These are phyloP conservation scores for Botryosphaeria dothidea DNA, from an alignment of 2,329 filamentous ascomycete genomes.

Conservation along the genomic window DNA sequence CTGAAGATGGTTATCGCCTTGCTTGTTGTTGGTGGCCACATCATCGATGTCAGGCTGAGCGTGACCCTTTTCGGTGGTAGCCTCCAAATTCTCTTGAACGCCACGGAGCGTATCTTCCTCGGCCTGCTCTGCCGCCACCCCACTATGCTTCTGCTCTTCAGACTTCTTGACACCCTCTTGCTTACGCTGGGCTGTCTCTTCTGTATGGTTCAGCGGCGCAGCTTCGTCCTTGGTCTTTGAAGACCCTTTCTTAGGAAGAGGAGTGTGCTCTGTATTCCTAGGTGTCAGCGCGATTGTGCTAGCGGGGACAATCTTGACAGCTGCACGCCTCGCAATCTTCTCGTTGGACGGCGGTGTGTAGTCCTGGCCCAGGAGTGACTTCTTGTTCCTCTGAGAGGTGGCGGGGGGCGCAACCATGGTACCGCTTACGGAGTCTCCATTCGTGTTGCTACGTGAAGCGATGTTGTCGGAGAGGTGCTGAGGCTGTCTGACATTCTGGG, in stretches of 20 bases:
- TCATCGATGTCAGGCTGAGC: neutral
- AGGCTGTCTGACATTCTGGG: too few relatives aligned
- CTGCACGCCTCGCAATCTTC: neutral
- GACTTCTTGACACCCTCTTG: neutral
- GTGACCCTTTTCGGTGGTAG: neutral
- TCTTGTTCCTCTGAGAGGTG: neutral
- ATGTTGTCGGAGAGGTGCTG: too few relatives aligned
- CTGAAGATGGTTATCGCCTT: neutral
- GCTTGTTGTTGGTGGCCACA: neutral
- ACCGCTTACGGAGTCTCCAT: too few relatives aligned
- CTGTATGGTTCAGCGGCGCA: neutral
- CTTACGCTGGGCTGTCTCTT: neutral
- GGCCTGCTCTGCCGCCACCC: neutral
- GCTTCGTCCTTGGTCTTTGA: neutral
- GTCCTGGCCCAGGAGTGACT: conserved; percentile 7
- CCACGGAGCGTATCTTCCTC: neutral
- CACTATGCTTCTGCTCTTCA: neutral
- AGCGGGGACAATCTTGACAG: conserved; percentile 3
- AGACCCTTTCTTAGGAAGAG: neutral
- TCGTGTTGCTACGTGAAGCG: too few relatives aligned
- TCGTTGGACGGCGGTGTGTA: conserved; percentile 15
- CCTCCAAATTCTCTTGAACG: neutral
- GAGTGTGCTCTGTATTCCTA: neutral
- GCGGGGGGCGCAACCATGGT: neutral
- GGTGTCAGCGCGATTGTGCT: neutral